Evolutionary conservation across 2,329 filamentous ascomycete species (phyloP).

Genomic region (Colletotrichum sansevieriae): DNA sequence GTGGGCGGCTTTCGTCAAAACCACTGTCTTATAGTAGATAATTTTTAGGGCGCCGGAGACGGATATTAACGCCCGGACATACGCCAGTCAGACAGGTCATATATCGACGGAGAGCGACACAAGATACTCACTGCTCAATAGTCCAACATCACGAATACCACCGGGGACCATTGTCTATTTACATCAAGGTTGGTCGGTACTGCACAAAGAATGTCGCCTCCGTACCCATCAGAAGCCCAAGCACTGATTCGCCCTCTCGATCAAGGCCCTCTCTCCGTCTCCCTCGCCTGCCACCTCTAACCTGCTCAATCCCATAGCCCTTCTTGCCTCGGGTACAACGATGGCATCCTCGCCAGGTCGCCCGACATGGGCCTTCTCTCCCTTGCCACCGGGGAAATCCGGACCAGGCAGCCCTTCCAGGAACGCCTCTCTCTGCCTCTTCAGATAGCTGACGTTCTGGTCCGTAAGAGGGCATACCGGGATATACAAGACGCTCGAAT

Average conservation of each 20-base stretch:
- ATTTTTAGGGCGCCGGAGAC: too few species aligned
- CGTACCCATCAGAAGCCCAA: slow-evolving; percentile 54
- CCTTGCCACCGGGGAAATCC: slow-evolving; percentile 79
- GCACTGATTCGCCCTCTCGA: slow-evolving; percentile 58
- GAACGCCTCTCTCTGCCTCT: slow-evolving; percentile 79
- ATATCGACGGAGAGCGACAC: too few species aligned
- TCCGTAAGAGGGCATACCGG: slow-evolving; percentile 86
- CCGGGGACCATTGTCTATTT: too few species aligned
- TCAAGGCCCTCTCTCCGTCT: slow-evolving; percentile 52
- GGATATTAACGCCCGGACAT: too few species aligned
- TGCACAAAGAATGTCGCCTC: not conserved
- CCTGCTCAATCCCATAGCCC: slow-evolving; percentile 61
- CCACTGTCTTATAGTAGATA: not conserved
- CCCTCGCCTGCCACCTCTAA: slow-evolving; percentile 47
- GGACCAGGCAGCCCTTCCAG: slow-evolving; percentile 74
- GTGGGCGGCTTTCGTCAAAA: not conserved
- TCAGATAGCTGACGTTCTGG: slow-evolving; percentile 78
- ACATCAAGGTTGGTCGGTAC: too few species aligned
- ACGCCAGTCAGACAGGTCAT: too few species aligned
- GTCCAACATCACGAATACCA: too few species aligned
- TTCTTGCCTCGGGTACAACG: slow-evolving; percentile 51
- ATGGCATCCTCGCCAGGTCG: slow-evolving; percentile 57
- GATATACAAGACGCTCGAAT: slow-evolving; percentile 91
- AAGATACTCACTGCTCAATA: too few species aligned
- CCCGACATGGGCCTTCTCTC: slow-evolving; percentile 69